Conservation (phyloP, 2,329 filamentous ascomycete genomes). For the Microsporum audouinii region DNA sequence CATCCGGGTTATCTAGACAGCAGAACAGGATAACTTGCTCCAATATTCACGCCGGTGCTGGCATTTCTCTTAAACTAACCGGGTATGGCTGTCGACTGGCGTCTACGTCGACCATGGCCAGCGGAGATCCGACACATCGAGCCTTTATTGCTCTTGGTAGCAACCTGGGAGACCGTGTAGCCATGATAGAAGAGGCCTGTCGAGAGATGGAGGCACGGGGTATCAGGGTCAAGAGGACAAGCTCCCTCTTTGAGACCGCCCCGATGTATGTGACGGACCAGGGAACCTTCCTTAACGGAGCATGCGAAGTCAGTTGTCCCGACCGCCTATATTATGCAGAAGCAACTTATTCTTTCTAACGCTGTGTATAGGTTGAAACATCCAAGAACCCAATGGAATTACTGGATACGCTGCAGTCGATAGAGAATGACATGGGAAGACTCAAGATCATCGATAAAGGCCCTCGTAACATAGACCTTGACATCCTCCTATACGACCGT, state of each 20-base stretch:
- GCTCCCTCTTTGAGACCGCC: slow-evolving; percentile 83
- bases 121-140: slow-evolving; percentile 1
- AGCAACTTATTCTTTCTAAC: background rate
- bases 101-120: background rate
- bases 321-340: slow-evolving; percentile 6
- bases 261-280: slow-evolving; percentile 96
- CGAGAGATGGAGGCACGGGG: slow-evolving; percentile 60
- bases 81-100: background rate
- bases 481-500: slow-evolving; percentile 74
- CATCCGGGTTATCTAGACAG: background rate
- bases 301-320: slow-evolving; percentile 60
- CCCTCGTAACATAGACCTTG: slow-evolving; percentile 85
- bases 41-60: background rate
- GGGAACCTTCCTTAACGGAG: slow-evolving; percentile 79
- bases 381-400: slow-evolving; percentile 61
- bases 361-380: slow-evolving; percentile 58
- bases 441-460: slow-evolving; percentile 85
- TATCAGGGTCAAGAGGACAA: slow-evolving; percentile 67
- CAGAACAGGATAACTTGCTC: background rate
- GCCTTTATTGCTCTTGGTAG: slow-evolving; percentile 85
- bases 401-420: slow-evolving; percentile 67
- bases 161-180: slow-evolving; percentile 77
- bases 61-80: background rate
- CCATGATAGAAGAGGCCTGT: slow-evolving; percentile 76
- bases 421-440: slow-evolving; percentile 69